Evolutionary conservation across 1,284 basidiomycete genomes (phyloP).

Genomic region (Spongiforma sp.): DNA sequence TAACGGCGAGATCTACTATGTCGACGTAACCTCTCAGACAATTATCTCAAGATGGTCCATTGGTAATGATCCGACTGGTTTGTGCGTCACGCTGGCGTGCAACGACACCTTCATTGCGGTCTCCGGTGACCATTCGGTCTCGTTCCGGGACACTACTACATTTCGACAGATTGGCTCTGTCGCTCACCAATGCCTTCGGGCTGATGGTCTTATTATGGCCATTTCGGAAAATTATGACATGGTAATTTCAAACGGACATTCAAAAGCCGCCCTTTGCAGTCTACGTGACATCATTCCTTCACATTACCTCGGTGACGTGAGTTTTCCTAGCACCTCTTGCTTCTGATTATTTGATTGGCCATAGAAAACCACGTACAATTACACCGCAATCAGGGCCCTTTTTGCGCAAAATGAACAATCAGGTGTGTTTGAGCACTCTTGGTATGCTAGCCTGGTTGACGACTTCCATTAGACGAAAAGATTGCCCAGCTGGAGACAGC

Average conservation of each 20-base stretch:
- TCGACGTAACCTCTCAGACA: too few relatives aligned
- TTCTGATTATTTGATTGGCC: too few relatives aligned
- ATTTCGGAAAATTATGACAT: not conserved
- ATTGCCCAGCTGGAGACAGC: too few relatives aligned
- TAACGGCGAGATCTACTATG: too few relatives aligned
- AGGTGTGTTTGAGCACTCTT: not conserved
- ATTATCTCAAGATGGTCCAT: not conserved
- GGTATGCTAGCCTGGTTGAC: not conserved
- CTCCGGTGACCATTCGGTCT: not conserved
- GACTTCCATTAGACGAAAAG: too few relatives aligned
- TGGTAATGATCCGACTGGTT: not conserved
- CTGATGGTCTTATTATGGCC: not conserved
- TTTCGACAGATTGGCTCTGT: not conserved
- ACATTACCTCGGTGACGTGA: not conserved
- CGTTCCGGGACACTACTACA: not conserved
- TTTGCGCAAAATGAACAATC: not conserved
- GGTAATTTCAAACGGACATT: not conserved
- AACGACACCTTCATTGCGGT: not conserved
- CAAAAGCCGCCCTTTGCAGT: not conserved
- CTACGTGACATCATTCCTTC: not conserved
- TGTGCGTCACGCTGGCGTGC: not conserved
- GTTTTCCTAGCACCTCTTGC: too few relatives aligned
- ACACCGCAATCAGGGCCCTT: too few relatives aligned
- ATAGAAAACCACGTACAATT: not conserved
- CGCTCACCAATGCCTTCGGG: not conserved